Conservation (phyloP, 495 filamentous ascomycete genomes). For the Glonium stellatum region DNA sequence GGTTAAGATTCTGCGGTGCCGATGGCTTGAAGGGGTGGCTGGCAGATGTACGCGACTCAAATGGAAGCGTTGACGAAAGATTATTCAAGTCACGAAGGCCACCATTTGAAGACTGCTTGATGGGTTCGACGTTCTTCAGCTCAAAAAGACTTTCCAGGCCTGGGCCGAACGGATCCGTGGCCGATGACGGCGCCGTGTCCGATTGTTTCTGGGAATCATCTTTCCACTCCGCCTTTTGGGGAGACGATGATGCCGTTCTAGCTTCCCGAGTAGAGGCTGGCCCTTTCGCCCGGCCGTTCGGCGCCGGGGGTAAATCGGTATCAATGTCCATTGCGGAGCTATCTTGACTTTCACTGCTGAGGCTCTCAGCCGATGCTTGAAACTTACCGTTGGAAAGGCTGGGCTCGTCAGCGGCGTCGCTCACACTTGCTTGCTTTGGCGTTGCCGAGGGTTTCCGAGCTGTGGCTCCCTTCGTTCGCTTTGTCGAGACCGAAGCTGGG, state of each 20-base stretch:
- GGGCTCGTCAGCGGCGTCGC: slow-evolving; percentile 9
- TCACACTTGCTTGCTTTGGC: slow-evolving; percentile 8
- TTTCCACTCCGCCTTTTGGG: slow-evolving; percentile 19
- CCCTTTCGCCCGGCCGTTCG: not conserved
- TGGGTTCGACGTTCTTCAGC: slow-evolving; percentile 48
- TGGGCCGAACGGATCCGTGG: not conserved
- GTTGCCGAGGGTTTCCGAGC: slow-evolving; percentile 14
- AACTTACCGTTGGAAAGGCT: slow-evolving; percentile 13
- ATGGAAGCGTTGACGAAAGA: slow-evolving; percentile 62
- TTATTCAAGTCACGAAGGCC: slow-evolving; percentile 58
- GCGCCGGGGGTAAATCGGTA: slow-evolving; percentile 12
- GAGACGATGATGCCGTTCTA: slow-evolving; percentile 21
- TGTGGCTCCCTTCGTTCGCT: not conserved
- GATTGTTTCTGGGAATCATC: slow-evolving; percentile 5
- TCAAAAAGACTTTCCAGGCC: slow-evolving; percentile 12
- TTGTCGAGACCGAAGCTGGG: slow-evolving; percentile 12
- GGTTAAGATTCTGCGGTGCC: slow-evolving; percentile 40
- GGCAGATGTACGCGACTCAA: slow-evolving; percentile 55
- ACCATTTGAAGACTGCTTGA: slow-evolving; percentile 47
- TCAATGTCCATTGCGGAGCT: slow-evolving; percentile 40
- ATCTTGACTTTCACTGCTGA: slow-evolving; percentile 13
- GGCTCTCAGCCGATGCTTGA: slow-evolving; percentile 15
- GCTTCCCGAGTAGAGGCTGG: slow-evolving; percentile 10
- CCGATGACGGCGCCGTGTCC: slow-evolving; percentile 1
- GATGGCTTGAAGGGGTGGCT: slow-evolving; percentile 39